Evolutionary conservation across 805 yeast species (phyloP).

Genomic region (Candida odintsovae): DNA sequence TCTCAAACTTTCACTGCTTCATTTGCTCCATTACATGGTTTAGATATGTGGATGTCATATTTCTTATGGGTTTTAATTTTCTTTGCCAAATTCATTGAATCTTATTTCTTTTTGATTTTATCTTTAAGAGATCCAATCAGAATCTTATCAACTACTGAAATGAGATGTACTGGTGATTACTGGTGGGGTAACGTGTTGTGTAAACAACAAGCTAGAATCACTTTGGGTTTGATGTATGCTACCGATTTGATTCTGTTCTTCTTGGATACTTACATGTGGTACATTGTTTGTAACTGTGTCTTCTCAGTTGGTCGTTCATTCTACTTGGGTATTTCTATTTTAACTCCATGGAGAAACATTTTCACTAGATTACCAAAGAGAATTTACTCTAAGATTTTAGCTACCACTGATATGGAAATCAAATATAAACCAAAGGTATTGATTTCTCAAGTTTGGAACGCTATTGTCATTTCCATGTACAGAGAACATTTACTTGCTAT

Average conservation of each 20-base stretch:
- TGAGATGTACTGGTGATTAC: slow-evolving; percentile 95
- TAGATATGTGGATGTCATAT: slow-evolving; percentile 96
- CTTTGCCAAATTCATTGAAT: slow-evolving; percentile 83
- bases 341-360: slow-evolving; percentile 99
- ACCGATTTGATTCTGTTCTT: slow-evolving; percentile 94
- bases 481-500: slow-evolving; percentile 97
- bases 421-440: slow-evolving; percentile 98
- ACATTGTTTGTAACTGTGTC: slow-evolving; percentile 88
- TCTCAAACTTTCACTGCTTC: slow-evolving; percentile 95
- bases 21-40: slow-evolving; percentile 71
- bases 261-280: slow-evolving; percentile 99
- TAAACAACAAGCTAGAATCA: slow-evolving; percentile 80
- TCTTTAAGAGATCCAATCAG: slow-evolving; percentile 94
- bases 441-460: slow-evolving; percentile 98
- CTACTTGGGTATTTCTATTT: slow-evolving; percentile 96
- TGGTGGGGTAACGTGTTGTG: slow-evolving; percentile 81
- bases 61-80: slow-evolving; percentile 87
- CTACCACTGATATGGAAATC: slow-evolving; percentile 98
- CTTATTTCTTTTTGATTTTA: slow-evolving; percentile 85
- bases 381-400: slow-evolving; percentile 94
- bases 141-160: slow-evolving; percentile 71
- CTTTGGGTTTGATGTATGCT: slow-evolving; percentile 85
- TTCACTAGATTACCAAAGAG: slow-evolving; percentile 98
- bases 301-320: slow-evolving; percentile 97
- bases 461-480: slow-evolving; percentile 98